Evolutionary conservation across 495 filamentous ascomycete genomes (phyloP).

Genomic region (Penicillium macrosclerotiorum): DNA sequence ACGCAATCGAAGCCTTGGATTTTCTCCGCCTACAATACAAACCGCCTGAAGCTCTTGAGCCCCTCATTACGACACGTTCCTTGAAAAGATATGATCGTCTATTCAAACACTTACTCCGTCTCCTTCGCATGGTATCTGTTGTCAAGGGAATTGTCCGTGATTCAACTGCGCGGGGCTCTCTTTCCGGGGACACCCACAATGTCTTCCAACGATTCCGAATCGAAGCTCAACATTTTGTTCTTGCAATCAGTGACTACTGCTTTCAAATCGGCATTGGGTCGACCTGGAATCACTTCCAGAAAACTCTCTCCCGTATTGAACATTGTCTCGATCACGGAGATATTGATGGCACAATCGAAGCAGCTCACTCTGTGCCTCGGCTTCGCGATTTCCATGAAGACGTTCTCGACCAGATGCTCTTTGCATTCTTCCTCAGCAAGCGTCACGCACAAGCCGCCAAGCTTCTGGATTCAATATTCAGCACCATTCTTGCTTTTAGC

Average conservation of each 20-base stretch:
- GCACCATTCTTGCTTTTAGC: slow-evolving; percentile 66
- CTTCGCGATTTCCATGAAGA: slow-evolving; percentile 71
- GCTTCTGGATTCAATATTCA: slow-evolving; percentile 76
- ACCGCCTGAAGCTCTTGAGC: slow-evolving; percentile 67
- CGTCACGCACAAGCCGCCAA: slow-evolving; percentile 60
- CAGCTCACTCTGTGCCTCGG: slow-evolving; percentile 55
- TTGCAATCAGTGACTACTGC: slow-evolving; percentile 66
- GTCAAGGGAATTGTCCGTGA: slow-evolving; percentile 68
- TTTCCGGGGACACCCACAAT: slow-evolving; percentile 38
- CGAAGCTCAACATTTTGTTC: slow-evolving; percentile 76
- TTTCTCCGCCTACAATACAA: slow-evolving; percentile 86
- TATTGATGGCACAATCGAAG: slow-evolving; percentile 48
- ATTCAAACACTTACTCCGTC: slow-evolving; percentile 73
- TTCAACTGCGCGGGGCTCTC: slow-evolving; percentile 42
- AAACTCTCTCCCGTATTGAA: slow-evolving; percentile 63
- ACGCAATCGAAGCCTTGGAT: slow-evolving; percentile 81
- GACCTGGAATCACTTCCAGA: slow-evolving; percentile 68
- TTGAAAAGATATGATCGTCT: slow-evolving; percentile 79
- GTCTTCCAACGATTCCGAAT: slow-evolving; percentile 62
- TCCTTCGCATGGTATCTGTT: slow-evolving; percentile 77
- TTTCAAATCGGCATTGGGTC: slow-evolving; percentile 71
- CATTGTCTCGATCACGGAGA: slow-evolving; percentile 47
- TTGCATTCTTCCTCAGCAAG: slow-evolving; percentile 62
- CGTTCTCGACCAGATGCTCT: slow-evolving; percentile 77
- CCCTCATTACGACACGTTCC: slow-evolving; percentile 64